Evolutionary conservation across 1,284 basidiomycete genomes (phyloP).

Genomic region (Pseudozyma tsukubaensis): DNA sequence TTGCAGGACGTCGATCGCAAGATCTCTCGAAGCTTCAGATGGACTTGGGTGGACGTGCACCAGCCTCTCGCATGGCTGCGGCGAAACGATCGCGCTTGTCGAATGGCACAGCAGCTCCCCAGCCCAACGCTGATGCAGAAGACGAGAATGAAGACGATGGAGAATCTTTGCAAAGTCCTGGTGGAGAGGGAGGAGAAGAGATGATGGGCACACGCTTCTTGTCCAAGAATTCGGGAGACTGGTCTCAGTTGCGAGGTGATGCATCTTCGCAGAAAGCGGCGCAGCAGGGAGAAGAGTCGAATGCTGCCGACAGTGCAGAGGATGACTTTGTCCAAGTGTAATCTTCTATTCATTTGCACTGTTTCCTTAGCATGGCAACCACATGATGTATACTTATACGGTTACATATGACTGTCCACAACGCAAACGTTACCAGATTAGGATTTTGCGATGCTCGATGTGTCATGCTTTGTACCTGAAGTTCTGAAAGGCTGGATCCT

Average conservation of each 20-base stretch:
- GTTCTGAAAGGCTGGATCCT: no score
- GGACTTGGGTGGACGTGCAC: slow-evolving; percentile 9
- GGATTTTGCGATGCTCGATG: no score
- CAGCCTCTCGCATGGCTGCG: not conserved
- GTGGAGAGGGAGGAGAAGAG: slow-evolving; percentile 25
- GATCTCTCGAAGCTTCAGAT: slow-evolving; percentile 23
- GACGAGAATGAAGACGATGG: slow-evolving; percentile 9
- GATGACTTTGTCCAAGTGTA: slow-evolving; percentile 47
- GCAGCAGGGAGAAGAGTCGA: not conserved
- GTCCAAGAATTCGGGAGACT: slow-evolving; percentile 42
- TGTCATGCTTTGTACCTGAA: no score
- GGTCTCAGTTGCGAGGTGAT: slow-evolving; percentile 32
- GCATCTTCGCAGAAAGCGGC: not conserved
- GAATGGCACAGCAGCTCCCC: slow-evolving; percentile 15
- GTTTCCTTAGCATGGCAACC: no score
- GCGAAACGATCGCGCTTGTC: slow-evolving; percentile 30
- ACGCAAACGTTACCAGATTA: no score
- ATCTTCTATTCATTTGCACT: not conserved
- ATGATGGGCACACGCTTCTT: slow-evolving; percentile 21
- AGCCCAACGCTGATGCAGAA: slow-evolving; percentile 6
- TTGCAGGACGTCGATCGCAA: slow-evolving; percentile 46
- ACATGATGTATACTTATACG: no score
- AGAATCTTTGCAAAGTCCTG: slow-evolving; percentile 23
- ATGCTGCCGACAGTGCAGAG: slow-evolving; percentile 11
- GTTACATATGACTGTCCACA: no score